phyloP scores from a whole-genome alignment of 2,329 filamentous ascomycete genomes.

The Cytospora schulzeri region DNA sequence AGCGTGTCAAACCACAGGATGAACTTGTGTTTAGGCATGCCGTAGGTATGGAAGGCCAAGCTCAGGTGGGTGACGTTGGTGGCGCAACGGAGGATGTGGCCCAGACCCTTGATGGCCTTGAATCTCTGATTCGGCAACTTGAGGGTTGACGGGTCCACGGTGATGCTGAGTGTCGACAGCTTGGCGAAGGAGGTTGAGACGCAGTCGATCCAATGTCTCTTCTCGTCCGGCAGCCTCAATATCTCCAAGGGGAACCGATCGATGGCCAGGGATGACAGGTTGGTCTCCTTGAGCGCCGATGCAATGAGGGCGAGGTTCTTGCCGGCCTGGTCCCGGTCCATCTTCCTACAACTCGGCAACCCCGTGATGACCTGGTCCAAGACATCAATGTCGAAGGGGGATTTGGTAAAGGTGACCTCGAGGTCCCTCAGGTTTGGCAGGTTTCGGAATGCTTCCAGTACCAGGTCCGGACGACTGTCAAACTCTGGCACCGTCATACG shows the following conservation, averaged over 20 bases:
- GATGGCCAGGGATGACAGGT: constrained; percentile 42
- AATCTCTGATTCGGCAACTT: constrained; percentile 42
- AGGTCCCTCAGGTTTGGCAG: constrained; percentile 45
- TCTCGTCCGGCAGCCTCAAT: constrained; percentile 41
- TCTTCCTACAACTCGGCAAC: constrained; percentile 42
- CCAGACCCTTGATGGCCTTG: constrained; percentile 47
- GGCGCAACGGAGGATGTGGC: constrained; percentile 44
- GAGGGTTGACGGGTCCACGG: constrained; percentile 43
- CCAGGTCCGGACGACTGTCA: constrained; percentile 39
- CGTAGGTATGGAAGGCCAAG: constrained; percentile 46
- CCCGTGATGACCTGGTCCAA: constrained; percentile 41
- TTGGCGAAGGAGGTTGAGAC: constrained; percentile 42
- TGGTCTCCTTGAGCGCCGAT: constrained; percentile 41
- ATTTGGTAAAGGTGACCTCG: constrained; percentile 45
- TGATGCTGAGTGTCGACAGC: constrained; percentile 43
- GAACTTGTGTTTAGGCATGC: constrained; percentile 44
- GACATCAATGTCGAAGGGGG: constrained; percentile 43
- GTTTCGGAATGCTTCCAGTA: constrained; percentile 43
- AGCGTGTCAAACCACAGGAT: constrained; percentile 44
- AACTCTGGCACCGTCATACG: constrained; percentile 41
- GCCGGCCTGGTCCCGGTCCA: constrained; percentile 42
- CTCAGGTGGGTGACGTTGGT: constrained; percentile 41
- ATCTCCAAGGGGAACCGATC: constrained; percentile 48
- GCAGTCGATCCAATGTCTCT: constrained; percentile 46
- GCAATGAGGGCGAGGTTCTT: constrained; percentile 45